These are phyloP conservation scores for Sugiyamaella paludigena DNA, from an alignment of 1,139 yeast species.

Conservation along the genomic window DNA sequence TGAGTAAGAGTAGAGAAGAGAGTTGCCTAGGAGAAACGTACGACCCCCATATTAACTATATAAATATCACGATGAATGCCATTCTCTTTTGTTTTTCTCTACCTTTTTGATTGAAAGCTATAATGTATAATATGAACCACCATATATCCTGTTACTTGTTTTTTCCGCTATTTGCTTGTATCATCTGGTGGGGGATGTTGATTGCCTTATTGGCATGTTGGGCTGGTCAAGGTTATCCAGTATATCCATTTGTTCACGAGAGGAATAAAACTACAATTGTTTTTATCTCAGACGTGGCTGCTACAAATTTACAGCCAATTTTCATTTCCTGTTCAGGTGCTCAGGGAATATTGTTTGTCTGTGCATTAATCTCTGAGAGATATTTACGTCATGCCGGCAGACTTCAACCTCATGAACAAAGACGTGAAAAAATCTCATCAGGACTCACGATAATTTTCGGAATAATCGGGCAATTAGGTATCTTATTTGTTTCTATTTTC, in stretches of 20 bases:
- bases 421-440: conserved; percentile 49
- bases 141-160: conserved; percentile 35
- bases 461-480: conserved; percentile 70
- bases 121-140: too few relatives aligned
- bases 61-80: too few relatives aligned
- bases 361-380: conserved; percentile 61
- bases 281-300: conserved; percentile 81
- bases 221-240: conserved; percentile 78
- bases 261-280: conserved; percentile 50
- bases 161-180: conserved; percentile 55
- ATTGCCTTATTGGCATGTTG: conserved; percentile 66
- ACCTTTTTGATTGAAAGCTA: too few relatives aligned
- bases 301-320: conserved; percentile 77
- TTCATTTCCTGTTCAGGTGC: conserved; percentile 75
- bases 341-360: conserved; percentile 73
- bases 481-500: conserved; percentile 71
- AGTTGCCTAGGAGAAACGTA: too few relatives aligned
- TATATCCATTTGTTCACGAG: conserved; percentile 57
- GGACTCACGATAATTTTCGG: conserved; percentile 53
- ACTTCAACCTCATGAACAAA: conserved; percentile 53
- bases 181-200: conserved; percentile 78
- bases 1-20: too few relatives aligned
- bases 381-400: conserved; percentile 52
- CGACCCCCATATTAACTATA: too few relatives aligned
- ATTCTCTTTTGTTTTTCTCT: too few relatives aligned